Conservation (phyloP, 305 asterid genomes). For the Caryopteris hybrid region DNA sequence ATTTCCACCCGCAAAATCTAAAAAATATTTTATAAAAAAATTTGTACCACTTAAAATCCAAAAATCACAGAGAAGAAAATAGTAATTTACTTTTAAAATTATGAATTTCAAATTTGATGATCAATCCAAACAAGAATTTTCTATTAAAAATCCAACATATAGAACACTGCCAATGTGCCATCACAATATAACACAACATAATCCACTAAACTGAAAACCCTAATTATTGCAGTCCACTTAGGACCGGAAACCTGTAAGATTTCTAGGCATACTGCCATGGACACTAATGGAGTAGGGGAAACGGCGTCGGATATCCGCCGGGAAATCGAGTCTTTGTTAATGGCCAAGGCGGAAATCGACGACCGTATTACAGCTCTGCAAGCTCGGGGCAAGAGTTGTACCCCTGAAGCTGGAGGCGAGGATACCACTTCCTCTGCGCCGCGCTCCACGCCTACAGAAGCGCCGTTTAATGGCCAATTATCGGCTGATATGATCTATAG, state of each 20-base stretch:
- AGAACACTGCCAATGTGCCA: too few species aligned
- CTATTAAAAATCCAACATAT: too few species aligned
- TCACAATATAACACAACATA: too few species aligned
- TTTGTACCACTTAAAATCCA: too few species aligned
- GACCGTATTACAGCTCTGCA: slow-evolving; percentile 56
- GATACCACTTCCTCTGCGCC: slow-evolving; percentile 21
- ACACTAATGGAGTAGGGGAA: slow-evolving; percentile 23
- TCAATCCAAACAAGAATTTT: too few species aligned
- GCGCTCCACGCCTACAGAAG: slow-evolving; percentile 6
- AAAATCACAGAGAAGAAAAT: too few species aligned
- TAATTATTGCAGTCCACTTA: background rate
- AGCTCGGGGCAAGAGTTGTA: slow-evolving; percentile 40
- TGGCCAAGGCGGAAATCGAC: slow-evolving; percentile 43
- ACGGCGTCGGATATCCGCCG: slow-evolving; percentile 44
- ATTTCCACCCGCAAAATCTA: too few species aligned
- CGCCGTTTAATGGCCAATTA: slow-evolving; percentile 35
- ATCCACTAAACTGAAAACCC: background rate
- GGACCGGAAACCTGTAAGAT: background rate
- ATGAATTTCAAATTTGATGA: too few species aligned
- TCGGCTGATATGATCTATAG: slow-evolving; percentile 75
- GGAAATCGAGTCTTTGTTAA: slow-evolving; percentile 47
- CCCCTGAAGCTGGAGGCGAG: slow-evolving; percentile 19
- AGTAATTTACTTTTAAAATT: too few species aligned
- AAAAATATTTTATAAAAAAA: too few species aligned
- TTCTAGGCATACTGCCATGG: slow-evolving; percentile 26